Conservation (phyloP, 192 early-diverging fungal species). For the Rhizophlyctis rosea region DNA sequence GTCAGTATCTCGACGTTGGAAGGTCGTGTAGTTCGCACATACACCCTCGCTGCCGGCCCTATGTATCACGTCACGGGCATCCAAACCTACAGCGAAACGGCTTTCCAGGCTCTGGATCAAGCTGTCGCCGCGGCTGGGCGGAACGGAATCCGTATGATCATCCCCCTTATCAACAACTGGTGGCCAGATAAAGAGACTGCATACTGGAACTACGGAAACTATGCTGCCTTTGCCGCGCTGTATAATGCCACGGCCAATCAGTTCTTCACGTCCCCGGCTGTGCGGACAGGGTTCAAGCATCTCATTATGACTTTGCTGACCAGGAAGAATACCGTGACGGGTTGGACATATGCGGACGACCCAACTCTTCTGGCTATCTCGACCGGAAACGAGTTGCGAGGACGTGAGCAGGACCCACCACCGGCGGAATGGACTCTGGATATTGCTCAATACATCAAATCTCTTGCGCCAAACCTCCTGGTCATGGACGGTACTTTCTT, state of each 20-base stretch:
- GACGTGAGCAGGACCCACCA: conserved; percentile 9
- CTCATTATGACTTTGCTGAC: conserved; percentile 31
- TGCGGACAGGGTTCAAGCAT: conserved; percentile 27
- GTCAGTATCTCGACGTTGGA: conserved; percentile 26
- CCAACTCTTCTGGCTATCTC: conserved; percentile 42
- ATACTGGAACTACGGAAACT: conserved; percentile 10
- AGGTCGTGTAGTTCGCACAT: conserved; percentile 33
- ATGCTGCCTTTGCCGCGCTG: conserved; percentile 5
- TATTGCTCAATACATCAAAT: conserved; percentile 24
- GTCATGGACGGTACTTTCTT: conserved; percentile 38
- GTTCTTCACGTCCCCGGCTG: conserved; percentile 32
- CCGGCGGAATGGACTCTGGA: conserved; percentile 39
- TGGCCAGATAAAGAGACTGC: conserved; percentile 2
- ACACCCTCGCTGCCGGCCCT: conserved; percentile 23
- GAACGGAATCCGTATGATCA: conserved; percentile 36
- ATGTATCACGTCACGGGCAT: conserved; percentile 19
- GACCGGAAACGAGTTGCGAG: conserved; percentile 47
- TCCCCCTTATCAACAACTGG: conserved; percentile 30
- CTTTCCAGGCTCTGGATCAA: conserved; percentile 33
- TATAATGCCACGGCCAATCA: conserved; percentile 4
- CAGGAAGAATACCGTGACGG: conserved; percentile 42
- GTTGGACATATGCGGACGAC: conserved; percentile 38
- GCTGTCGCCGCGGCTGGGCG: conserved; percentile 21
- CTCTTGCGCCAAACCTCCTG: conserved; percentile 20
- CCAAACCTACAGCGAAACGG: conserved; percentile 17